Conservation (phyloP, 768 basidiomycete genomes). For the Phaeolepiota aurea region DNA sequence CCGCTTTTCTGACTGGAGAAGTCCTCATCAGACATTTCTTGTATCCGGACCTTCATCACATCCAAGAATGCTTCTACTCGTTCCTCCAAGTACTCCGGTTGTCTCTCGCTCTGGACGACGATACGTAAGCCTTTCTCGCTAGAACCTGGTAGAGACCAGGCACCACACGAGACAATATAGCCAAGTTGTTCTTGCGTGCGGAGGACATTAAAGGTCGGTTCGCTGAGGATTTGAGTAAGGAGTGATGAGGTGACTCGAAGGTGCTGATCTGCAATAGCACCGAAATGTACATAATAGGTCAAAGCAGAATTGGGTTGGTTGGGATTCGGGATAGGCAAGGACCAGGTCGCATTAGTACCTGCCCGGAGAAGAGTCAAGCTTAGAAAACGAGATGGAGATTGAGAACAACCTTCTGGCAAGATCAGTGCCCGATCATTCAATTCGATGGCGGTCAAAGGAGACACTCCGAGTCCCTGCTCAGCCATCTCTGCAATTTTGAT, state of each 20-base stretch:
- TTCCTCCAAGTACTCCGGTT: slow-evolving; percentile 71
- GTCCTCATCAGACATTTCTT: slow-evolving; percentile 60
- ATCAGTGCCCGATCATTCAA: slow-evolving; percentile 52
- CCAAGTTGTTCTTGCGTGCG: slow-evolving; percentile 95
- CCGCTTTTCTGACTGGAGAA: slow-evolving; percentile 74
- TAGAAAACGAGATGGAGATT: background rate
- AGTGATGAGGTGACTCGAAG: slow-evolving; percentile 63
- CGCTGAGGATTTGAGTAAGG: slow-evolving; percentile 77
- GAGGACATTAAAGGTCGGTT: slow-evolving; percentile 86
- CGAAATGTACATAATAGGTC: slow-evolving; percentile 80
- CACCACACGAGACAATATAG: slow-evolving; percentile 70
- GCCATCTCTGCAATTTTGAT: slow-evolving; percentile 60
- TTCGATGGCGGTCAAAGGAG: slow-evolving; percentile 47
- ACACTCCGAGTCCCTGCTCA: slow-evolving; percentile 54
- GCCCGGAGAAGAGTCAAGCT: slow-evolving; percentile 3
- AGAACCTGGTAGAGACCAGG: slow-evolving; percentile 51
- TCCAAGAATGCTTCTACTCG: slow-evolving; percentile 86
- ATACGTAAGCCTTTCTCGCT: slow-evolving; percentile 73
- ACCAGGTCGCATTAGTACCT: slow-evolving; percentile 70
- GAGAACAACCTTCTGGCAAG: slow-evolving; percentile 53
- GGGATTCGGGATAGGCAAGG: slow-evolving; percentile 63
- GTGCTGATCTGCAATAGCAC: slow-evolving; percentile 52
- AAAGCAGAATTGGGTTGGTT: slow-evolving; percentile 84
- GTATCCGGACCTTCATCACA: slow-evolving; percentile 58
- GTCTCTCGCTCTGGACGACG: slow-evolving; percentile 82